These are phyloP conservation scores for Chalciporus sp. DNA, from an alignment of 1,284 basidiomycete species.

Conservation along the genomic window DNA sequence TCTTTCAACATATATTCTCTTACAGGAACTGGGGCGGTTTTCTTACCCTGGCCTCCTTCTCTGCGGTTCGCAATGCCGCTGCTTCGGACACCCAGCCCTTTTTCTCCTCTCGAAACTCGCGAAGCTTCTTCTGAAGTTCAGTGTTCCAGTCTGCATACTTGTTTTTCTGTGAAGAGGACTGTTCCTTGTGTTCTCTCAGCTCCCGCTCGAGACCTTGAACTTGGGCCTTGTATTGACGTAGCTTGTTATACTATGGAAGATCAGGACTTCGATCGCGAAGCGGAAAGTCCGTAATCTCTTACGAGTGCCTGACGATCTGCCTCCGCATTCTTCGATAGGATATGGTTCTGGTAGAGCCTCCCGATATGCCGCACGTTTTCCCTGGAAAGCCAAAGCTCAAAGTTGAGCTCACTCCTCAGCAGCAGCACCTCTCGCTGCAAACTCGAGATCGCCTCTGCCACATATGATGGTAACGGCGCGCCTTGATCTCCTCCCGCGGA, in stretches of 20 bases:
- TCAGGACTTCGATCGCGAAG: slow-evolving; percentile 14
- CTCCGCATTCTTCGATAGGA: slow-evolving; percentile 72
- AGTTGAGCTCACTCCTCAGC: slow-evolving; percentile 77
- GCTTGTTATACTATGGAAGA: slow-evolving; percentile 64
- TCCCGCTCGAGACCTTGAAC: slow-evolving; percentile 64
- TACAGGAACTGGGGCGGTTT: background rate
- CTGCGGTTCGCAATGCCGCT: slow-evolving; percentile 59
- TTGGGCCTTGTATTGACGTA: slow-evolving; percentile 70
- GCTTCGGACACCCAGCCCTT: slow-evolving; percentile 65
- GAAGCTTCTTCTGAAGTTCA: slow-evolving; percentile 67
- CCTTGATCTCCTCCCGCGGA: slow-evolving; percentile 12
- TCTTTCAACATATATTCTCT: slow-evolving; percentile 7
- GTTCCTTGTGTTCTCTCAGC: slow-evolving; percentile 63
- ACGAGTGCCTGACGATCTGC: slow-evolving; percentile 81
- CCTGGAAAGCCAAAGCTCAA: slow-evolving; percentile 78
- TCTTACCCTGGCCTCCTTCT: slow-evolving; percentile 63
- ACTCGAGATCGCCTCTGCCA: slow-evolving; percentile 62
- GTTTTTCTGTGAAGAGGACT: slow-evolving; percentile 62
- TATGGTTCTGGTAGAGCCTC: slow-evolving; percentile 72
- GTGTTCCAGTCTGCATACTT: slow-evolving; percentile 74
- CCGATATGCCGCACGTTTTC: slow-evolving; percentile 80
- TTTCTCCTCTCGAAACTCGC: slow-evolving; percentile 68
- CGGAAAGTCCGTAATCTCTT: slow-evolving; percentile 29
- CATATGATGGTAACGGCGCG: slow-evolving; percentile 44
- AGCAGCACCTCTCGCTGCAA: slow-evolving; percentile 75